Conservation (phyloP, 192 early-diverging fungal genomes). For the Polychytrium aggregatum region DNA sequence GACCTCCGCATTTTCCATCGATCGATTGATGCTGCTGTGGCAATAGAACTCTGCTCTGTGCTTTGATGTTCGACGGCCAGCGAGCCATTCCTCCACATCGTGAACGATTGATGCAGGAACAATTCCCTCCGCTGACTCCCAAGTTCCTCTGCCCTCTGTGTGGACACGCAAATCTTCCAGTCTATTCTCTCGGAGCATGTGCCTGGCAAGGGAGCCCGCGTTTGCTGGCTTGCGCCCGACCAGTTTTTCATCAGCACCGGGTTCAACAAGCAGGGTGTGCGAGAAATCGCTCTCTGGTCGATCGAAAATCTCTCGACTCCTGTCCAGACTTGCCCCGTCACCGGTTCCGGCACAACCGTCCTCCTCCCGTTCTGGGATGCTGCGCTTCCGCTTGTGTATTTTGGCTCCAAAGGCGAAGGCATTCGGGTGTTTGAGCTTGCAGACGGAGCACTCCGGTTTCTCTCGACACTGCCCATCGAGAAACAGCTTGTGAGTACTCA, state of each 20-base stretch:
- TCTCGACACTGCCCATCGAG: slow-evolving; percentile 6
- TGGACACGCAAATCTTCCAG: no score
- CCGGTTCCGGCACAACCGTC: slow-evolving; percentile 3
- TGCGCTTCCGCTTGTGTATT: slow-evolving; percentile 15
- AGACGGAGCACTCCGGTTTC: slow-evolving; percentile 1
- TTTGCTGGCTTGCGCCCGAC: slow-evolving; percentile 8
- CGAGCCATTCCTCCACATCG: no score
- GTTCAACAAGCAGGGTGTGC: slow-evolving; percentile 8
- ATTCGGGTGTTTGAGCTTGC: slow-evolving; percentile 13
- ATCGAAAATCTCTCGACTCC: neutral
- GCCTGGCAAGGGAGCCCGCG: slow-evolving; percentile 5
- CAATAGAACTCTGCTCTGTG: no score
- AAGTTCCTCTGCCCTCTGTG: no score
- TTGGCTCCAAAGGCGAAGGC: slow-evolving; percentile 9
- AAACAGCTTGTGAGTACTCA: slow-evolving; percentile 11
- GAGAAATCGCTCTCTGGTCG: slow-evolving; percentile 9
- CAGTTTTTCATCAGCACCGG: slow-evolving; percentile 11
- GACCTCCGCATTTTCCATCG: no score
- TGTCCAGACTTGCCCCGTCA: neutral
- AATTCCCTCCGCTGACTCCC: no score
- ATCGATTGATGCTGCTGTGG: no score
- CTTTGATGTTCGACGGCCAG: no score
- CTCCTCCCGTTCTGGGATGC: slow-evolving; percentile 15
- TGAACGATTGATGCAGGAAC: no score
- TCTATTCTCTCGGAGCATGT: slow-evolving; percentile 3